Base-by-base conservation (phyloP, 2,329 filamentous ascomycete genomes). In the Juglanconis oblonga region DNA sequence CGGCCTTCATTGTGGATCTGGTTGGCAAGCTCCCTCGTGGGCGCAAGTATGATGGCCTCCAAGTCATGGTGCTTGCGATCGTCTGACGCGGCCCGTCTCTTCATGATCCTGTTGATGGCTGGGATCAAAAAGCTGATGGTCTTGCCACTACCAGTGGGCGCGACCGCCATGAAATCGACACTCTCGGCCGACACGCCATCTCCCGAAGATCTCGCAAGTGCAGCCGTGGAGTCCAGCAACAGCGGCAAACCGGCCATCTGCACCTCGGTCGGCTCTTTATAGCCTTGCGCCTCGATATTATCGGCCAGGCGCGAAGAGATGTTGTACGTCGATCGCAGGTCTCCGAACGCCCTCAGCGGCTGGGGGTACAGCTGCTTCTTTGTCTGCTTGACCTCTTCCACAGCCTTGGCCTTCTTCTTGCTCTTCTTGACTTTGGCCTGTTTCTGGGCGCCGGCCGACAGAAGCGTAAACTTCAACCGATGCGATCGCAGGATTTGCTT, bases 91-190 rank as follows among this genome's bases (percentile, higher is more conserved):
- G 81, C 78, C 47, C 82, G 76, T 56, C 83, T 76, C 62, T 82
- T 79, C 66, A 91, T 78, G 47, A 96, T 87, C 50, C 85, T 83
- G 70, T 96, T 89, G 67, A 99, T 87, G 3, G 92, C 82, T 0
- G 94, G 93, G 47, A 99, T 90, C 68, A 98, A 75, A 69, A 97
- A 99, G 17, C 92, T 92, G 64, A 99, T 79, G 0, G 95, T 99
- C 79, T 99, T 99, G 49, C 95, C 95, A 72, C 94, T 98, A 31
- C 95, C 95, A 0, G 95, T 99, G 1, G 95, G 95, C 3, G 95
- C 95, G 48, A 98, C 87, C 0, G 91, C 91, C 64, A 99, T 75
- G 44, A 99, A 85, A 77, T 99, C 88, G 4, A 94, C 78, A 11
- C 73, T 53, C 67, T 64, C 64, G 33, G 70, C 64, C 13, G 69